Evolutionary conservation across 106 monocot genomes (phyloP), one percentile per base, ranked within the genome.

Genomic region (Alisma plantagoaquatica): DNA sequence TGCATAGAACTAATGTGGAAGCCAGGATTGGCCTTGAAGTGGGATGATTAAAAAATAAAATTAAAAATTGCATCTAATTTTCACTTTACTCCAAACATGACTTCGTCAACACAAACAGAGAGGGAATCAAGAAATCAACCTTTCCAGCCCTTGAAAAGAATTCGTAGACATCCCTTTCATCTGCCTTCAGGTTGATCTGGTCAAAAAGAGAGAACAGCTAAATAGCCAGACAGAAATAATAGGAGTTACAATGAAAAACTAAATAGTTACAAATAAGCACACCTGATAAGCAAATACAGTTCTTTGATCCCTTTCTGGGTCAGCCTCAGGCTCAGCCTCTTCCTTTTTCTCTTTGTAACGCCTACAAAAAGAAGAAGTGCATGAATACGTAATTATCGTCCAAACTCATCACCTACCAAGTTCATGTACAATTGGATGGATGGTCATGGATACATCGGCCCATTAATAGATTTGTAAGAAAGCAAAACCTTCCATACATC

Each of bases 91-190:
- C n/a, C n/a, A n/a, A n/a, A n/a, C n/a, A n/a, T n/a, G n/a, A n/a
- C n/a, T n/a, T n/a, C n/a, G n/a, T n/a, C n/a, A n/a, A n/a, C n/a
- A n/a, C n/a, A n/a, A n/a, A n/a, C n/a, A n/a, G n/a, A n/a, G 9
- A 54, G 28, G 19, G 3, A 19, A 31, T 31, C 8, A 8, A 10
- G 29, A 23, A 54, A 21, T 66, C 69, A 18, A 89, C 88, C 88
- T 89, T 89, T 60, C 88, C 88, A 64, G 88, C 88, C 61, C 79
- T 79, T 23, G 88, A 89, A 59, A 89, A 89, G 29, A 89, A 89
- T 31, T 89, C 88, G 61, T 83, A 89, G 3, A 89, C 83, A 57
- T 89, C 83, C 68, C 88, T 70, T 76, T 89, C 88, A 62, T 89
- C 83, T 9, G 88, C 88, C 67, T 78, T 89, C 48, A 89, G 62